These are phyloP conservation scores for Xylona heveae DNA, from an alignment of 495 filamentous ascomycete species.

Conservation along the genomic window DNA sequence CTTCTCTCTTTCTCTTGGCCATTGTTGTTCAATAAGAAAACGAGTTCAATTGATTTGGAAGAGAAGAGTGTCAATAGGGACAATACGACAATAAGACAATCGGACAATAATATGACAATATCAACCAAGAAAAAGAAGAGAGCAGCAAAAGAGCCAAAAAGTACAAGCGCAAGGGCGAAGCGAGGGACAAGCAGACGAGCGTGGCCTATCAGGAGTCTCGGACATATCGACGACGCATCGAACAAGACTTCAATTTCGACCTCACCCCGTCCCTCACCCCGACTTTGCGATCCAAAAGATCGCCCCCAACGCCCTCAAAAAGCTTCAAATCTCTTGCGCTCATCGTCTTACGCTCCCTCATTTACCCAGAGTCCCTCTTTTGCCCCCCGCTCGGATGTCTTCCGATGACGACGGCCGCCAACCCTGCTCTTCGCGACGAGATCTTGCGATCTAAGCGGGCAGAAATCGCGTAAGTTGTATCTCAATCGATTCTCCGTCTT, in stretches of 20 bases:
- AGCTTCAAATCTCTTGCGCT: conserved; percentile 52
- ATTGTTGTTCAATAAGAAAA: too few species aligned
- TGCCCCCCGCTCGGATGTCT: conserved; percentile 35
- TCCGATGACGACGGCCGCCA: conserved; percentile 23
- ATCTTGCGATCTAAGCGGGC: conserved; percentile 34
- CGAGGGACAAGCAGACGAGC: too few species aligned
- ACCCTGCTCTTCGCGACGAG: conserved; percentile 35
- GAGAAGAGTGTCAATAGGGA: too few species aligned
- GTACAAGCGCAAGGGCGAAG: too few species aligned
- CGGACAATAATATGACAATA: too few species aligned
- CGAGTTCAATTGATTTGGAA: too few species aligned
- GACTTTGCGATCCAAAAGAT: too few species aligned
- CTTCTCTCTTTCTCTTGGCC: conserved; percentile 58
- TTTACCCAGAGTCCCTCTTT: conserved; percentile 22
- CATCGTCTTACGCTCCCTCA: conserved; percentile 27
- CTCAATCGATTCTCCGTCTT: conserved; percentile 10
- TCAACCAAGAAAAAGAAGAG: too few species aligned
- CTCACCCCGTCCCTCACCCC: not conserved
- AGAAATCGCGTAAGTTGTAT: conserved; percentile 35
- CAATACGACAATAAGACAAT: too few species aligned
- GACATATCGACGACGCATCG: too few species aligned
- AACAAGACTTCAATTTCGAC: conserved; percentile 1
- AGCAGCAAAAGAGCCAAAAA: too few species aligned
- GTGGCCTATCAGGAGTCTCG: too few species aligned
- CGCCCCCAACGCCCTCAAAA: conserved; percentile 6